Evolutionary conservation across 2,329 filamentous ascomycete genomes (phyloP).

Genomic region (Colletotrichum eremochloae): DNA sequence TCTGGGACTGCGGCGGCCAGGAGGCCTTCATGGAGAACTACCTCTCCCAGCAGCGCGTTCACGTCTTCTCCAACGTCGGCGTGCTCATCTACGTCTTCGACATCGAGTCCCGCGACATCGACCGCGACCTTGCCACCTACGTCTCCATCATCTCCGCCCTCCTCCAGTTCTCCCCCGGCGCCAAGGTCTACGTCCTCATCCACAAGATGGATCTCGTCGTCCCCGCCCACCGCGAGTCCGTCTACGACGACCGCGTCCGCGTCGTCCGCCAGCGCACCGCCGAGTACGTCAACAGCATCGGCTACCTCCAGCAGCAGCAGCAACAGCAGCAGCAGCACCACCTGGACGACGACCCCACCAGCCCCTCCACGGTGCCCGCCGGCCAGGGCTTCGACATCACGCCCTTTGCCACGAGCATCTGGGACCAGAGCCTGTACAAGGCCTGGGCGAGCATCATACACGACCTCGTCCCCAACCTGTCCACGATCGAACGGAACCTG

Average conservation of each 20-base stretch:
- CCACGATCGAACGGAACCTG: conserved; percentile 88
- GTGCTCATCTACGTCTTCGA: conserved; percentile 99
- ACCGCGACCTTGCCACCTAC: conserved; percentile 93
- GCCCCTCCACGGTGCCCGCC: conserved; percentile 44
- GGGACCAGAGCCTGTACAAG: conserved; percentile 98
- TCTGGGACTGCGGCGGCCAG: conserved; percentile 99
- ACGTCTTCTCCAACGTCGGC: conserved; percentile 96
- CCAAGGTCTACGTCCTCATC: conserved; percentile 93
- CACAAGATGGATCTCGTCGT: conserved; percentile 99
- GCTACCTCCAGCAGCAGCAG: conserved; percentile 43
- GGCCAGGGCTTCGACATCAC: conserved; percentile 74
- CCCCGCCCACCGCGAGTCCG: conserved; percentile 79
- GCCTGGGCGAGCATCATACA: conserved; percentile 99
- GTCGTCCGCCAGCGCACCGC: conserved; percentile 81
- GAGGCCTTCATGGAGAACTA: conserved; percentile 99
- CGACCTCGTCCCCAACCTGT: conserved; percentile 94
- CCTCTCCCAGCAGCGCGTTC: conserved; percentile 91
- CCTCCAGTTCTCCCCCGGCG: conserved; percentile 82
- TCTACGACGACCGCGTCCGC: conserved; percentile 87
- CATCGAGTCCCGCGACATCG: conserved; percentile 94
- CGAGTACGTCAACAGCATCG: conserved; percentile 63
- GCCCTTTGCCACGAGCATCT: conserved; percentile 95
- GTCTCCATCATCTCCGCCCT: conserved; percentile 90
- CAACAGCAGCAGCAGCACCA: conserved; percentile 23
- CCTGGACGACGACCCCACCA: conserved; percentile 38